These are phyloP conservation scores for Trichosanthes truncata DNA, from an alignment of 306 rosid species.

Conservation along the genomic window DNA sequence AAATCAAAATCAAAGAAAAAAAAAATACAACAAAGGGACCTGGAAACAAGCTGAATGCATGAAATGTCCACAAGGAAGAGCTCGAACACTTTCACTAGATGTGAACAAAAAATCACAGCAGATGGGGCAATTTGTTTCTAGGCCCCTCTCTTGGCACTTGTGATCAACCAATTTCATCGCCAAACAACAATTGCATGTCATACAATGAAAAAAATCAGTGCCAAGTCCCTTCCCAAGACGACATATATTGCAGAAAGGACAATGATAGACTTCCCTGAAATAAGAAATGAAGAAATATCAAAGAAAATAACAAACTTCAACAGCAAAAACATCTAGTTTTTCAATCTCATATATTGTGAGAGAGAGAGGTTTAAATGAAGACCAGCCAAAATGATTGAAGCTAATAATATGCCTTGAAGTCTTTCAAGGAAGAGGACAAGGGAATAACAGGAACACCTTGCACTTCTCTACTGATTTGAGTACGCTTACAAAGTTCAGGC, in stretches of 20 bases:
- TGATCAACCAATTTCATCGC: constrained; percentile 74
- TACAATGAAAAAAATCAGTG: constrained; percentile 83
- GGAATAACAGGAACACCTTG: neutral
- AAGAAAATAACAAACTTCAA: neutral
- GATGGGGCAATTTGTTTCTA: constrained; percentile 96
- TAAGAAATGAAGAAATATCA: constrained; percentile 12
- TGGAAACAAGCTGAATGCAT: constrained; percentile 99
- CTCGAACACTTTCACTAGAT: constrained; percentile 89
- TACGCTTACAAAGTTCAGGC: neutral
- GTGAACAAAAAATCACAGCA: constrained; percentile 93
- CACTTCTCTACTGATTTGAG: neutral
- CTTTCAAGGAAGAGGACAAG: neutral
- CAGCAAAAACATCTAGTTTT: neutral
- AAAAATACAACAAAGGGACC: constrained; percentile 23
- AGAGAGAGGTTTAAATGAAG: neutral
- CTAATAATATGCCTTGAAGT: neutral
- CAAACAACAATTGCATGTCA: constrained; percentile 96
- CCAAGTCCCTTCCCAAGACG: constrained; percentile 98
- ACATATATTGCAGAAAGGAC: constrained; percentile 97
- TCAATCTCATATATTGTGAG: neutral
- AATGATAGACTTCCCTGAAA: constrained; percentile 84
- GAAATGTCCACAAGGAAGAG: constrained; percentile 95
- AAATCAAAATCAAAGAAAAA: neutral
- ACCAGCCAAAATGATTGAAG: neutral
- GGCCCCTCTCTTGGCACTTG: constrained; percentile 86